phyloP scores from a whole-genome alignment of 495 filamentous ascomycete genomes.

The Pseudomonodictys pantanalensis region DNA sequence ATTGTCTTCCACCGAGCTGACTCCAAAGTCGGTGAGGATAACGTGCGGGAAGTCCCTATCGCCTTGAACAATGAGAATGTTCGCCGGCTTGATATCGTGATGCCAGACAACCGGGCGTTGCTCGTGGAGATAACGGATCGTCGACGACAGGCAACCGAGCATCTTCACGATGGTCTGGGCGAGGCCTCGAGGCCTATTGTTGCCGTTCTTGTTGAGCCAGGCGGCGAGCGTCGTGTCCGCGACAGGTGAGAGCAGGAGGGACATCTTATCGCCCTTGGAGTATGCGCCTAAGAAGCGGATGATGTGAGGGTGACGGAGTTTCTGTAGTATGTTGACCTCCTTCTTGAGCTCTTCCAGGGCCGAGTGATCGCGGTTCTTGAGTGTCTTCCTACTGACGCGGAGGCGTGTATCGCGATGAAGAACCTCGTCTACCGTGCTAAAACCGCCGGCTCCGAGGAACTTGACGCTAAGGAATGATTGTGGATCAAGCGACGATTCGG shows the following conservation, averaged over 20 bases:
- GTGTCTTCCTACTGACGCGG: conserved; percentile 29
- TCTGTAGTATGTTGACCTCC: conserved; percentile 31
- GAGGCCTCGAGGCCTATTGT: conserved; percentile 1
- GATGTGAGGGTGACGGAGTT: conserved; percentile 35
- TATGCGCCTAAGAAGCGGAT: conserved; percentile 31
- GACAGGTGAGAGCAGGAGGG: conserved; percentile 31
- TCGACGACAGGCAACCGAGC: conserved; percentile 29
- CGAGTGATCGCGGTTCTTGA: conserved; percentile 21
- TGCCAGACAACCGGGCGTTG: conserved; percentile 29
- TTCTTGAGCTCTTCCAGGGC: conserved; percentile 24
- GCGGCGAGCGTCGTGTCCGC: conserved; percentile 28
- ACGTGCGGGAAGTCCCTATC: conserved; percentile 21
- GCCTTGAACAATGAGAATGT: conserved; percentile 33
- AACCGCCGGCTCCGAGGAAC: conserved; percentile 30
- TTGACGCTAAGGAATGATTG: conserved; percentile 27
- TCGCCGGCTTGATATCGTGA: conserved; percentile 36
- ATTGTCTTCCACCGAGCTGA: conserved; percentile 18
- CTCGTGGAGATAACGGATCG: conserved; percentile 31
- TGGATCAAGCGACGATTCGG: neutral
- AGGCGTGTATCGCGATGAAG: conserved; percentile 27
- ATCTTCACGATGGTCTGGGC: conserved; percentile 21
- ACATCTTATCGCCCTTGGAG: conserved; percentile 27
- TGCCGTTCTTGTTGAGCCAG: conserved; percentile 18
- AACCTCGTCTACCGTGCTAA: conserved; percentile 32
- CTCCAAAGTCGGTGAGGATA: conserved; percentile 32